Base-by-base conservation (phyloP, 148 eudicot species). In the Agrostemma githago region DNA sequence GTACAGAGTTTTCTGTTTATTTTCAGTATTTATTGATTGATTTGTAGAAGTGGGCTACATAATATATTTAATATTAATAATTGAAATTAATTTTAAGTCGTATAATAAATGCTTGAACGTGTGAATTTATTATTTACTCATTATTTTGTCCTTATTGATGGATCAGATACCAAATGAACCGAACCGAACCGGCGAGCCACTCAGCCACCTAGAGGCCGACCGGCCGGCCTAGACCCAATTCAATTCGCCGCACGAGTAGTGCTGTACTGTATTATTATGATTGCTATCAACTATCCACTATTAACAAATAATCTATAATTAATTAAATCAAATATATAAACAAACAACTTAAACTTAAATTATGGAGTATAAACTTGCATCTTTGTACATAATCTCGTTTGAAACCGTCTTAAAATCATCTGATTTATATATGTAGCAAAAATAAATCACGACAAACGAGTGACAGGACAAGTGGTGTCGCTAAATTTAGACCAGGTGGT, bases 101-200 rank as follows among this genome's bases (percentile, higher is more conserved):
- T 14, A 9, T 66, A 19, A 78, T 71, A 82, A 79, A 68, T 71
- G 72, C 68, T 69, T 68, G 79, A 77, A 83, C 82, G 82, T 83
- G 82, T 83, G 78, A 76, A 60, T 71, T 58, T 58, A 75, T 64
- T 26, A 26, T 26, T 26, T 26, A 26, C 34, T 26, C 37, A 17
- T 68, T 40, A 72, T 8, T 3, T 79, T 83, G 82, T 82, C 78
- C 75, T 73, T 58, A 61, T 72, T 26, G 34, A 26, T 26, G 34
- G 34, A 26, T 64, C 48, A 38, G 19, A 76, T 26, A 66, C 46
- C 71, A 60, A 46, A 61, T 51, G 74, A 56, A 26, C 15, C 65
- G 34, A 26, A 26, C 34, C 34, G 34, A 26, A 26, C 34, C 34
- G 34, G 34, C 34, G 34, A 26, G 34, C 34, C 34, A 26, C 34